Conservation (phyloP, 2,329 filamentous ascomycete species). For the Botrytis tulipae region DNA sequence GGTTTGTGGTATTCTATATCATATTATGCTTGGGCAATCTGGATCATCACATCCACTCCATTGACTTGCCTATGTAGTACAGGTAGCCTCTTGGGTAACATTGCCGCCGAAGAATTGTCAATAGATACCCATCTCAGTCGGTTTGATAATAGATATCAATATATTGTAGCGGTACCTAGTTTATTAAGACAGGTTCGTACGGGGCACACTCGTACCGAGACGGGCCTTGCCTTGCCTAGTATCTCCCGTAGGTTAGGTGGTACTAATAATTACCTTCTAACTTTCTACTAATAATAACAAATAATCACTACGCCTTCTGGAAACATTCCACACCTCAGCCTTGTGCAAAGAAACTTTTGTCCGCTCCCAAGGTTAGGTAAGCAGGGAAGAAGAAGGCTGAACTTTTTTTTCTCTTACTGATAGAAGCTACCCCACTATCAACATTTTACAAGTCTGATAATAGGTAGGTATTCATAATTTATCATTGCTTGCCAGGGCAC, state of each 20-base stretch:
- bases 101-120: not conserved
- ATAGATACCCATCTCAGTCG: not conserved
- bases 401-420: conserved; percentile 1
- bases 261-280: not conserved
- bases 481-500: not conserved
- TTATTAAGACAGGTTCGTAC: not conserved
- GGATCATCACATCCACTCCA: not conserved
- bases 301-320: not conserved
- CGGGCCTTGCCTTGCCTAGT: not conserved
- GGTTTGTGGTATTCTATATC: not conserved
- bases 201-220: not conserved
- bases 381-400: conserved; percentile 9
- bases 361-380: not conserved
- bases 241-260: not conserved
- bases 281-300: not conserved
- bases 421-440: conserved; percentile 12
- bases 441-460: not conserved
- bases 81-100: not conserved
- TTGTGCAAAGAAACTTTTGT: not conserved
- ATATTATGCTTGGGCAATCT: not conserved
- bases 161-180: not conserved
- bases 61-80: not conserved
- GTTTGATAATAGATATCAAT: not conserved
- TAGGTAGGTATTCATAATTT: not conserved
- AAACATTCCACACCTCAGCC: not conserved